These are phyloP conservation scores for Linum trigynum DNA, from an alignment of 345 rosid genomes.

Conservation along the genomic window DNA sequence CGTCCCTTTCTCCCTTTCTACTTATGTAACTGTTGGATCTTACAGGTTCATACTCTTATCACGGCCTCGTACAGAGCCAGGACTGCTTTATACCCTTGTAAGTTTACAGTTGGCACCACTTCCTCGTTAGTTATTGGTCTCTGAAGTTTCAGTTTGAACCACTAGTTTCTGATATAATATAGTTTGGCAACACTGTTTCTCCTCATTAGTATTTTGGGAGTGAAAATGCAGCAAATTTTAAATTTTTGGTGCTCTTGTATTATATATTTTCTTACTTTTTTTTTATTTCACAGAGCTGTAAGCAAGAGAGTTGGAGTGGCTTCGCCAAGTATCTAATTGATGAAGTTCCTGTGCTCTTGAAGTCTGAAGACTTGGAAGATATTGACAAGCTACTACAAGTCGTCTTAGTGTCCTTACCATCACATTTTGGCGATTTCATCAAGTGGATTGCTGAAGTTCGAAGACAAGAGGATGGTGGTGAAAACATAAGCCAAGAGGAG, in stretches of 20 bases:
- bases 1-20: not conserved
- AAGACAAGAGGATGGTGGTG: constrained; percentile 50
- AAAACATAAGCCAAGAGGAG: constrained; percentile 60
- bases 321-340: constrained; percentile 72
- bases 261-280: no score
- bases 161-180: no score
- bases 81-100: constrained; percentile 83
- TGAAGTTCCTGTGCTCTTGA: constrained; percentile 59
- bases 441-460: constrained; percentile 82
- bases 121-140: not conserved
- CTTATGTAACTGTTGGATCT: constrained; percentile 10
- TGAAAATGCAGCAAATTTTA: constrained; percentile 33
- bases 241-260: not conserved
- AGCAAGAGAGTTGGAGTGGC: constrained; percentile 63
- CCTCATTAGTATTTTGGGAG: not conserved
- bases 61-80: constrained; percentile 65
- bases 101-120: not conserved
- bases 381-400: constrained; percentile 33
- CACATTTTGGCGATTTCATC: constrained; percentile 63
- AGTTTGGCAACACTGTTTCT: no score
- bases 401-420: constrained; percentile 56
- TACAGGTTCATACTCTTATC: constrained; percentile 85
- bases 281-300: constrained; percentile 26
- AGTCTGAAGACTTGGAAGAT: constrained; percentile 53
- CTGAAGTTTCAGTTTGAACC: no score